These are phyloP conservation scores for Sporothrix pseudoabietina DNA, from an alignment of 2,329 filamentous ascomycete genomes.

Conservation along the genomic window DNA sequence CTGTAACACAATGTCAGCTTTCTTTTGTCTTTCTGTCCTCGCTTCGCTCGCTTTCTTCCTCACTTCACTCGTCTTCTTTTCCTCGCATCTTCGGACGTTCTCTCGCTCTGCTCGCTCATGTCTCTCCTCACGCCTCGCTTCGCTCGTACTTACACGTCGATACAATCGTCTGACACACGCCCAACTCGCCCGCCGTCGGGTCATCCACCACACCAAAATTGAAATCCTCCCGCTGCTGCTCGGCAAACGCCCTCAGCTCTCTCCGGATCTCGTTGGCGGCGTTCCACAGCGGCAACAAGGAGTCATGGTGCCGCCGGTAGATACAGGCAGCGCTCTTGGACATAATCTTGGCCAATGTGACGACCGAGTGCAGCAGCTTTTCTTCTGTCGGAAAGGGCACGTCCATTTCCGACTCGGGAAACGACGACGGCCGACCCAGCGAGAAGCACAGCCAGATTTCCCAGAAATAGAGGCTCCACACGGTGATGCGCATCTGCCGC, in stretches of 20 bases:
- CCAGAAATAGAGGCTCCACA: conserved; percentile 34
- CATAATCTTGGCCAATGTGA: conserved; percentile 33
- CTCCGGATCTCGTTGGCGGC: conserved; percentile 33
- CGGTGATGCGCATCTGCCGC: conserved; percentile 31
- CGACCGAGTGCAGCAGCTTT: conserved; percentile 31
- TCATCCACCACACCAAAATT: conserved; percentile 31
- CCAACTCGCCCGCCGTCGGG: conserved; percentile 28
- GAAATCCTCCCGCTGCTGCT: conserved; percentile 29
- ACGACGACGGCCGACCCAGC: conserved; percentile 33
- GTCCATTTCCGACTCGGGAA: conserved; percentile 33
- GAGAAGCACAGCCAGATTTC: conserved; percentile 35
- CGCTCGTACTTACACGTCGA: conserved; percentile 29
- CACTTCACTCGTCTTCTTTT: background rate
- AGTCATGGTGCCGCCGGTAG: conserved; percentile 33
- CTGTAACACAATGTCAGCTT: background rate
- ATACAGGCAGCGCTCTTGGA: conserved; percentile 32
- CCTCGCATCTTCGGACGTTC: too few relatives aligned
- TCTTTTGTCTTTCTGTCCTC: background rate
- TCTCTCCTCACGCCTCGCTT: background rate
- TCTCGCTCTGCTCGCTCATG: background rate
- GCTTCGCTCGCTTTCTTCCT: conserved; percentile 5
- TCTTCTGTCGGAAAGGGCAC: conserved; percentile 33
- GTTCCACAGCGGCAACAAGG: conserved; percentile 34
- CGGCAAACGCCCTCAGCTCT: conserved; percentile 32
- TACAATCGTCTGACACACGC: conserved; percentile 34